Conservation (phyloP, 352 stramenopile genomes). For the Phytophthora meadii region DNA sequence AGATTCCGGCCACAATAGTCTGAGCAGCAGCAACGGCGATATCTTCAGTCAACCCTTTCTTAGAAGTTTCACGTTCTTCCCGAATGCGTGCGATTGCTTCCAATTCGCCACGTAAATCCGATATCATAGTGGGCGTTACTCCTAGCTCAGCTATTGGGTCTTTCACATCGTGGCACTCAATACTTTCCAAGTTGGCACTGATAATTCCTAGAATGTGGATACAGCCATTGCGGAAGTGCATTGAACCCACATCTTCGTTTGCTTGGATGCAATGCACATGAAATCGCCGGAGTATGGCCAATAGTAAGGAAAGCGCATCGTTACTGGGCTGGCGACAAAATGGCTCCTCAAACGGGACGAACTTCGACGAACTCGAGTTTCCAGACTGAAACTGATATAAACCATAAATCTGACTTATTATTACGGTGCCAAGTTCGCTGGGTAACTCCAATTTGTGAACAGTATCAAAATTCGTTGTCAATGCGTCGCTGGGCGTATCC, state of each 20-base stretch:
- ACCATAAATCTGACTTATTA: constrained; percentile 41
- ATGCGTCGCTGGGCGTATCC: not conserved
- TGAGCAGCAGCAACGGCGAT: constrained; percentile 68
- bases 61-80: constrained; percentile 9
- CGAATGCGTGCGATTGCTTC: constrained; percentile 55
- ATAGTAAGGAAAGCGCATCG: constrained; percentile 56
- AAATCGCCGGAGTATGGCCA: constrained; percentile 60
- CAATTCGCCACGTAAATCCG: constrained; percentile 50
- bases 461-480: not conserved
- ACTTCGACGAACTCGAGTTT: constrained; percentile 10
- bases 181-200: constrained; percentile 70
- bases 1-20: constrained; percentile 70
- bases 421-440: constrained; percentile 28
- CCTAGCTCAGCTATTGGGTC: constrained; percentile 45
- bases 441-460: constrained; percentile 16
- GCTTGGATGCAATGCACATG: constrained; percentile 10
- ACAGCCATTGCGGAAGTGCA: constrained; percentile 28
- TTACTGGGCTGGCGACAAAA: constrained; percentile 76
- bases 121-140: constrained; percentile 42
- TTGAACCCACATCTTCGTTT: not conserved
- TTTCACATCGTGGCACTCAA: constrained; percentile 62
- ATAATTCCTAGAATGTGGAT: constrained; percentile 62
- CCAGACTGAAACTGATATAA: constrained; percentile 37
- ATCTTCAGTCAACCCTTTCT: constrained; percentile 7
- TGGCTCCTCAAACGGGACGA: constrained; percentile 72